These are phyloP conservation scores for Acanthamoeba culbertsoni DNA, from an alignment of 208 protist species.

Conservation along the genomic window DNA sequence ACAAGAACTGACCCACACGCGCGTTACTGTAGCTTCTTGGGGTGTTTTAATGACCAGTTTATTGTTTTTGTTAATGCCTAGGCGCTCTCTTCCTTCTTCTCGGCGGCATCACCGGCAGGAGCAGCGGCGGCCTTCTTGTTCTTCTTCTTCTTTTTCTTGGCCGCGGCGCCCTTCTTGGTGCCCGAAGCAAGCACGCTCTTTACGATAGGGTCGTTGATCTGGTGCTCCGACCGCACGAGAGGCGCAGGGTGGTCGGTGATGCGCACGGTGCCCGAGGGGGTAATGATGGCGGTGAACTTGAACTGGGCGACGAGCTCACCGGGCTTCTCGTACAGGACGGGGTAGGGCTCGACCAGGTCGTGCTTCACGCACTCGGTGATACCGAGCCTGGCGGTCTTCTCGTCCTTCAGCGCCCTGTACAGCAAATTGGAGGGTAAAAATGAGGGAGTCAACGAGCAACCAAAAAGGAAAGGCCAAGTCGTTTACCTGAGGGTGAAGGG, in stretches of 20 bases:
- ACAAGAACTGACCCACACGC: no score
- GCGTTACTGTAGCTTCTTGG: no score
- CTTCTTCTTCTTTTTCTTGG: conserved; percentile 65
- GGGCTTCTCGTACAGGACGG: conserved; percentile 93
- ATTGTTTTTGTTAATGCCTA: no score
- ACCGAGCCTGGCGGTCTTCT: conserved; percentile 93
- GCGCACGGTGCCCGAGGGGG: conserved; percentile 58
- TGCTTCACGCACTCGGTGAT: conserved; percentile 95
- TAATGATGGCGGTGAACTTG: conserved; percentile 82
- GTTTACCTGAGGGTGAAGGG: conserved; percentile 93
- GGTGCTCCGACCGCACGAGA: conserved; percentile 60
- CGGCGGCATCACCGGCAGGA: not conserved
- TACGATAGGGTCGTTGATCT: conserved; percentile 41
- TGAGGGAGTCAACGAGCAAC: no score
- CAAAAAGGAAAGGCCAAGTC: no score
- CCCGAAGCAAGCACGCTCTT: conserved; percentile 31
- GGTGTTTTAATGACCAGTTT: no score
- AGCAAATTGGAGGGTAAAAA: not conserved
- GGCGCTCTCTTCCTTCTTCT: not conserved
- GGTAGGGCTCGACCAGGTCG: conserved; percentile 93
- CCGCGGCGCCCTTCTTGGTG: not conserved
- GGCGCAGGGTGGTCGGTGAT: conserved; percentile 55
- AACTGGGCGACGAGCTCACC: conserved; percentile 83
- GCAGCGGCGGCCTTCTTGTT: not conserved
- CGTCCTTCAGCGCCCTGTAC: conserved; percentile 82